phyloP scores from a whole-genome alignment of 2,329 filamentous ascomycete species.

The Pseudogymnoascus verrucosus region DNA sequence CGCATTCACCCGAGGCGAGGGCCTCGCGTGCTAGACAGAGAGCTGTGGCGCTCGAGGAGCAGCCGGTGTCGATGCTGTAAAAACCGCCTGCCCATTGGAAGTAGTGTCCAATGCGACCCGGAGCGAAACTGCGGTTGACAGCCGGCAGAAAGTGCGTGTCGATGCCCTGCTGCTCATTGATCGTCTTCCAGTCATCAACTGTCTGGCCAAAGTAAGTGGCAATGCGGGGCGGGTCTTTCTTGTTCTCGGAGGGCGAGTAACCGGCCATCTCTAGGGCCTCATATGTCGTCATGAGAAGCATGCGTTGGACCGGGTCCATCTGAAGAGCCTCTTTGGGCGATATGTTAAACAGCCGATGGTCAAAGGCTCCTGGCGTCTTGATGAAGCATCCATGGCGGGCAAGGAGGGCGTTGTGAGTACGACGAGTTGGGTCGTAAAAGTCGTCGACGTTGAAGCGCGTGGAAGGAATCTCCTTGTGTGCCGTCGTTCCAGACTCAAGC shows the following conservation, averaged over 20 bases:
- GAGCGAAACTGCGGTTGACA: constrained; percentile 34
- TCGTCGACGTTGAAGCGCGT: constrained; percentile 64
- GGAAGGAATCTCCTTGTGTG: constrained; percentile 49
- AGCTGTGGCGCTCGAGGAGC: constrained; percentile 65
- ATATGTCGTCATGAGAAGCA: constrained; percentile 66
- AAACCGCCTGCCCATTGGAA: constrained; percentile 70
- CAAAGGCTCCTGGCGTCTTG: constrained; percentile 65
- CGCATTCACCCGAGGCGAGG: constrained; percentile 67
- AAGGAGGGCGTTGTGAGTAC: constrained; percentile 64
- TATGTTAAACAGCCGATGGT: constrained; percentile 77
- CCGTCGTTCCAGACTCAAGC: constrained; percentile 62
- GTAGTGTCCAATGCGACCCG: constrained; percentile 64
- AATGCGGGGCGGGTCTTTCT: constrained; percentile 52
- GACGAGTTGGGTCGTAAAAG: constrained; percentile 61
- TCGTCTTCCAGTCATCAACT: constrained; percentile 11
- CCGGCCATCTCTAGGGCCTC: constrained; percentile 72
- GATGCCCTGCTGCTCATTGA: constrained; percentile 10
- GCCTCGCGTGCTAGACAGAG: constrained; percentile 67
- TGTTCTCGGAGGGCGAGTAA: constrained; percentile 70
- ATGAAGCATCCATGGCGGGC: constrained; percentile 64
- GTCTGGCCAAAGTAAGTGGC: constrained; percentile 12
- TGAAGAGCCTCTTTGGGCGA: constrained; percentile 69
- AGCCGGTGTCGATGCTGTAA: constrained; percentile 69
- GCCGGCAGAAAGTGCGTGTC: constrained; percentile 39
- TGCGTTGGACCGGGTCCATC: constrained; percentile 69